Percentiles rank a stretch among this genome's conserved stretches.
Conservation (phyloP, 1,284 basidiomycete genomes). For the Ceratobasidium theobromae region DNA sequence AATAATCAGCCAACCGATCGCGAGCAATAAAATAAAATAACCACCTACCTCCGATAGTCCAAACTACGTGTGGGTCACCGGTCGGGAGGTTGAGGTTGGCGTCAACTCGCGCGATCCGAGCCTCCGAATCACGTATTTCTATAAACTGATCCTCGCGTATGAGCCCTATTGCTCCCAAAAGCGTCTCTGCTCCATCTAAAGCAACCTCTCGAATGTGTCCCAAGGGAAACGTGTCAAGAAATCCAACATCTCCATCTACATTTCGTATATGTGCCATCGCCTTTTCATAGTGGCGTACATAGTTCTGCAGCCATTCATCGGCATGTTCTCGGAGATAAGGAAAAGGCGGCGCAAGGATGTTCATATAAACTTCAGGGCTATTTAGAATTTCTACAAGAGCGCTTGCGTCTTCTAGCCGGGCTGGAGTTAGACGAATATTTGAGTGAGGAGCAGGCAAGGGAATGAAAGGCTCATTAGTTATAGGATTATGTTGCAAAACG, state of each 20-base stretch:
- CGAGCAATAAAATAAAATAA: neutral
- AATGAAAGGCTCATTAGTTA: slow-evolving; percentile 34
- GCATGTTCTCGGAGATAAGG: slow-evolving; percentile 34
- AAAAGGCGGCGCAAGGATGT: slow-evolving; percentile 31
- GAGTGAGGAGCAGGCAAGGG: slow-evolving; percentile 31
- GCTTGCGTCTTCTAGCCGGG: slow-evolving; percentile 31
- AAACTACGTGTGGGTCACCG: slow-evolving; percentile 34
- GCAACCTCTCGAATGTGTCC: slow-evolving; percentile 35
- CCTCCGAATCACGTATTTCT: slow-evolving; percentile 30
- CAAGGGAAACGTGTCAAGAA: slow-evolving; percentile 27
- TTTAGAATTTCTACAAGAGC: slow-evolving; percentile 30
- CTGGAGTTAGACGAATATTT: slow-evolving; percentile 35
- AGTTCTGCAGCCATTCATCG: slow-evolving; percentile 24
- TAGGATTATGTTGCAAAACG: slow-evolving; percentile 24
- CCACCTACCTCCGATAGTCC: slow-evolving; percentile 33
- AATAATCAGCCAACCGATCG: neutral
- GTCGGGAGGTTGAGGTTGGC: slow-evolving; percentile 26
- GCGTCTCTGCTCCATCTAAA: slow-evolving; percentile 31
- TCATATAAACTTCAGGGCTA: slow-evolving; percentile 31
- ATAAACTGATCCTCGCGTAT: slow-evolving; percentile 25
- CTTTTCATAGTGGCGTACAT: slow-evolving; percentile 9
- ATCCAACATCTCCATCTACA: neutral
- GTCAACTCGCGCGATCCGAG: slow-evolving; percentile 24
- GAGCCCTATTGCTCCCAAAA: slow-evolving; percentile 33
- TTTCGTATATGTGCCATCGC: slow-evolving; percentile 16